These are phyloP conservation scores for Colletotrichum siamense DNA, from an alignment of 2,329 filamentous ascomycete genomes.

Conservation along the genomic window DNA sequence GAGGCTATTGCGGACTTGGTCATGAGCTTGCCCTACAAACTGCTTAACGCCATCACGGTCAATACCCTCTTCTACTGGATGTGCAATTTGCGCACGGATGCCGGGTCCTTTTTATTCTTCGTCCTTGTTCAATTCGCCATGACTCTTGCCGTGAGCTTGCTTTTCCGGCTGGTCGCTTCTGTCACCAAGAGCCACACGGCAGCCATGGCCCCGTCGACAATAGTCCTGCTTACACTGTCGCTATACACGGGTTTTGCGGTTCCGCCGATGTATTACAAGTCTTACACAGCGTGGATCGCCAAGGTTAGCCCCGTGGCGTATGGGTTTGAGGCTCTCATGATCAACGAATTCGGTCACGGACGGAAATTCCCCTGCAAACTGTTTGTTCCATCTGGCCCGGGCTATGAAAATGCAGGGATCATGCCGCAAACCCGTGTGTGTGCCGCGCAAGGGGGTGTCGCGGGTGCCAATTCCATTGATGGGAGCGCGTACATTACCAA, in stretches of 20 bases:
- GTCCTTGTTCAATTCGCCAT: constrained; percentile 64
- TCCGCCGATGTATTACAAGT: constrained; percentile 4
- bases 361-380: constrained; percentile 4
- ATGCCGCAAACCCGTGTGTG: neutral
- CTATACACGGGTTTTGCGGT: constrained; percentile 18
- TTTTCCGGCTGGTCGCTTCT: constrained; percentile 72
- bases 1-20: constrained; percentile 45
- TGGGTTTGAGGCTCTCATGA: constrained; percentile 13
- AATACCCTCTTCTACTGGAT: constrained; percentile 41
- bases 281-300: constrained; percentile 10
- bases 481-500: constrained; percentile 2
- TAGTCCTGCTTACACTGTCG: constrained; percentile 1
- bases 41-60: constrained; percentile 59
- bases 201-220: constrained; percentile 9
- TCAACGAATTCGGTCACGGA: constrained; percentile 14
- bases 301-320: constrained; percentile 13
- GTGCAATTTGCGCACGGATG: constrained; percentile 30
- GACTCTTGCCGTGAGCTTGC: constrained; percentile 65
- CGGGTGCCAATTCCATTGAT: neutral
- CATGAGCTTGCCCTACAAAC: constrained; percentile 49
- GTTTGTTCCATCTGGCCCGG: constrained; percentile 6
- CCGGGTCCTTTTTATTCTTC: constrained; percentile 64
- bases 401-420: constrained; percentile 21
- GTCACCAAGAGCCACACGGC: constrained; percentile 53
- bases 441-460: neutral